Evolutionary conservation across 352 stramenopile genomes (phyloP), one percentile per base, ranked within the genome.

Genomic region (Plasmopara muralis): DNA sequence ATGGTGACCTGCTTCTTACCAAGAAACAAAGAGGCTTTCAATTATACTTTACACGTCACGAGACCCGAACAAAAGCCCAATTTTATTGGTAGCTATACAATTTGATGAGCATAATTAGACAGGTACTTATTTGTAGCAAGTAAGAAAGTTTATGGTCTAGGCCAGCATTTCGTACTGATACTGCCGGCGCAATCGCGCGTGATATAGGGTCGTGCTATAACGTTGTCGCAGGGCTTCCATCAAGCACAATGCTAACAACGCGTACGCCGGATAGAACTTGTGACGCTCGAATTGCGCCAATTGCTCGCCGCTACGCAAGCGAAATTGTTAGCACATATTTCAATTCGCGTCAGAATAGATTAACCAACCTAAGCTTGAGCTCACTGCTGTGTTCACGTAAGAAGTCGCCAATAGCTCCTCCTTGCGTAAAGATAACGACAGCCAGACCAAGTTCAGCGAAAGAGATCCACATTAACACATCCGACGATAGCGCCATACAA

Each of bases 191-290:
- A 83, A 63, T 8, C 74, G 65, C 9, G 66, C 64, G 33, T 74
- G 70, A 37, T 77, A 72, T 31, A 83, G 62, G 18, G 70, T 75
- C 8, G 62, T 79, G 44, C 75, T 89, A 66, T 81, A 89, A 46
- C 79, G 81, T 65, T 85, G 83, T 51, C 81, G 77, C n/a, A 89
- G 41, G 34, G 82, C 62, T 64, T 91, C 81, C 81, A 91, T 89
- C 6, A 59, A 59, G 37, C 84, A 87, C 9, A 89, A 52, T 0
- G 52, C 72, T 6, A 91, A 49, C 54, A 91, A 55, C n/a, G 77
- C 42, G 50, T 88, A 91, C 33, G 76, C 77, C 10, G 76, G 81
- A 16, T 86, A 64, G 50, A 82, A 89, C 56, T 89, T 88, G 69
- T 85, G 78, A 35, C 63, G 43, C 47, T 89, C 73, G 35, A 86